Conservation (phyloP, 1,284 basidiomycete species). For the Sutorius eximius region DNA sequence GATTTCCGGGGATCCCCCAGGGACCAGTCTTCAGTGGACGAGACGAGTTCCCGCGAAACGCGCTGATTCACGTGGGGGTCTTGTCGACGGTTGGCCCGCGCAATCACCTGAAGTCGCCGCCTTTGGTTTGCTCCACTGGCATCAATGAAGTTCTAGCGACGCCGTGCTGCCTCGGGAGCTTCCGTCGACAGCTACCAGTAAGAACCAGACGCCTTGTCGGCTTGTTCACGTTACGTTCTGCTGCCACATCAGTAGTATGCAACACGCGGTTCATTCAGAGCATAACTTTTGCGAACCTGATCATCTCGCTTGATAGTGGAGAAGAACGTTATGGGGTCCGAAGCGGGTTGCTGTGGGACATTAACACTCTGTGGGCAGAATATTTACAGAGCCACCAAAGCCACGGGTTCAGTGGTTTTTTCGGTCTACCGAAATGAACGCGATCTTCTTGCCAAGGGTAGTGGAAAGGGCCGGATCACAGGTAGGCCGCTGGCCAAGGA, state of each 20-base stretch:
- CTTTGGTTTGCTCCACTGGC: neutral
- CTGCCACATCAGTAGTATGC: slow-evolving; percentile 5
- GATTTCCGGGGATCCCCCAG: neutral
- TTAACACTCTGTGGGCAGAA: neutral
- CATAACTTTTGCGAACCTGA: slow-evolving; percentile 13
- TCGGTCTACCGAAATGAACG: neutral
- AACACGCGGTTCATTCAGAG: slow-evolving; percentile 7
- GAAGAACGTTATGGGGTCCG: slow-evolving; percentile 31
- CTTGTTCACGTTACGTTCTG: slow-evolving; percentile 4
- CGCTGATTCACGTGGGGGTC: neutral
- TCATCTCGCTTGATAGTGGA: slow-evolving; percentile 21
- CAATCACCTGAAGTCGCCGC: neutral
- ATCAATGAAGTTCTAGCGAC: neutral
- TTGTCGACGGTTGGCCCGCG: slow-evolving; percentile 2
- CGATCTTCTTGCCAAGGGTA: neutral
- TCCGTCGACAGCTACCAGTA: neutral
- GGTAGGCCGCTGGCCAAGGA: neutral
- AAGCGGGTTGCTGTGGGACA: slow-evolving; percentile 16
- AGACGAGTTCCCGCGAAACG: slow-evolving; percentile 23
- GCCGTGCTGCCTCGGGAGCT: slow-evolving; percentile 3
- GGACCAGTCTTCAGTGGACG: neutral
- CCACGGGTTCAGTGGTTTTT: slow-evolving; percentile 3
- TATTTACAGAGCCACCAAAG: slow-evolving; percentile 7
- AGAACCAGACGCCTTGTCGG: neutral
- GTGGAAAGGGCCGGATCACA: slow-evolving; percentile 10